phyloP scores from a whole-genome alignment of 2,329 filamentous ascomycete genomes.

The Xylaria sp. region DNA sequence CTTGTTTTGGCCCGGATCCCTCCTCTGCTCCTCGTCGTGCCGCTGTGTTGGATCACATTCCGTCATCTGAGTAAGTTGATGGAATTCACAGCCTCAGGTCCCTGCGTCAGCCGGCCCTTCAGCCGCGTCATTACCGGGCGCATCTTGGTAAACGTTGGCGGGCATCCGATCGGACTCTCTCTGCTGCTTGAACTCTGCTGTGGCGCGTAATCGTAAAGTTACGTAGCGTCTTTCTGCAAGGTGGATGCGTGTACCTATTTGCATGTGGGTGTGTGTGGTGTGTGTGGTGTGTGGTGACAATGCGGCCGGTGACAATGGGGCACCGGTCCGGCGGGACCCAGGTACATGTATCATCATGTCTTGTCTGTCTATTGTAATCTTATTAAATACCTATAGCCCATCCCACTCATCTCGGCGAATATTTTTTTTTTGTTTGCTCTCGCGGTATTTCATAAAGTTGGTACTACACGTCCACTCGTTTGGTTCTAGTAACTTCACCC shows the following conservation, averaged over 20 bases:
- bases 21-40: no score
- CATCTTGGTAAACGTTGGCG: constrained; percentile 2
- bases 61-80: constrained; percentile 11
- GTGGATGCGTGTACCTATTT: no score
- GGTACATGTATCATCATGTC: no score
- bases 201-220: constrained; percentile 7
- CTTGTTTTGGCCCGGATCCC: no score
- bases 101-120: constrained; percentile 9
- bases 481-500: neutral
- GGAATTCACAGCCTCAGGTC: constrained; percentile 19
- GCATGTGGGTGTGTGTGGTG: no score
- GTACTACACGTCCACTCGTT: neutral
- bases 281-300: no score
- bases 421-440: neutral
- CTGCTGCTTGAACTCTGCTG: constrained; percentile 10
- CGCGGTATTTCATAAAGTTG: neutral
- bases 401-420: neutral
- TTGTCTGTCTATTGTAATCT: neutral
- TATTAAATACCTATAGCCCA: neutral
- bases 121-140: constrained; percentile 12
- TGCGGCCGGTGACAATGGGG: neutral
- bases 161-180: constrained; percentile 5
- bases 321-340: no score
- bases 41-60: no score
- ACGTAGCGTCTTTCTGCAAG: neutral